phyloP scores from a whole-genome alignment of 768 basidiomycete species.

The Leccinum variicolor region DNA sequence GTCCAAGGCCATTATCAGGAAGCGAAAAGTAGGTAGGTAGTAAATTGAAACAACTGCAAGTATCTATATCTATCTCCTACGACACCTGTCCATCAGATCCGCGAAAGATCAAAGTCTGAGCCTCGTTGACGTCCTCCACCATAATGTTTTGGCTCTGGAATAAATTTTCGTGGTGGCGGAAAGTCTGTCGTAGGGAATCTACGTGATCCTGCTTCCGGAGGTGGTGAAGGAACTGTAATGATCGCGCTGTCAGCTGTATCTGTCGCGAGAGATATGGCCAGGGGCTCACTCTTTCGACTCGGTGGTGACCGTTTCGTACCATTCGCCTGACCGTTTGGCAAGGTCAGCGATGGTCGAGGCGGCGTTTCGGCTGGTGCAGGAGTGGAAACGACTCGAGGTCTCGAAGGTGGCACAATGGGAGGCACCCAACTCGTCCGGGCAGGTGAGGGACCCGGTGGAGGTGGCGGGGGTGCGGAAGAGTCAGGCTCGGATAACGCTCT shows the following conservation, averaged over 20 bases:
- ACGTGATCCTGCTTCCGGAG: constrained; percentile 63
- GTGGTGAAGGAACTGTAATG: constrained; percentile 49
- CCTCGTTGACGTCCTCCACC: constrained; percentile 63
- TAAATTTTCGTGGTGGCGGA: constrained; percentile 71
- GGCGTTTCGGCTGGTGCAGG: constrained; percentile 22
- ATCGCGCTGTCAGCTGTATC: constrained; percentile 12
- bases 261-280: neutral
- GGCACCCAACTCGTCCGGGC: constrained; percentile 20
- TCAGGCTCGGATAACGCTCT: constrained; percentile 45
- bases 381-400: constrained; percentile 25
- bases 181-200: constrained; percentile 77
- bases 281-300: constrained; percentile 46
- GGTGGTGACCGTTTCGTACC: constrained; percentile 36
- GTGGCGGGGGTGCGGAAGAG: constrained; percentile 32
- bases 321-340: constrained; percentile 22
- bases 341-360: constrained; percentile 5
- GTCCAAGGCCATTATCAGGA: neutral
- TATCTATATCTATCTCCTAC: neutral
- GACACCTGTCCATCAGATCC: constrained; percentile 22
- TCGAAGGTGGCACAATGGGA: constrained; percentile 15
- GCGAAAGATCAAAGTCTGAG: constrained; percentile 62
- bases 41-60: neutral
- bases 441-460: constrained; percentile 32
- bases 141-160: constrained; percentile 49
- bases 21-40: neutral